These are phyloP conservation scores for Raffaelea arxii DNA, from an alignment of 2,329 filamentous ascomycete species.

Conservation along the genomic window DNA sequence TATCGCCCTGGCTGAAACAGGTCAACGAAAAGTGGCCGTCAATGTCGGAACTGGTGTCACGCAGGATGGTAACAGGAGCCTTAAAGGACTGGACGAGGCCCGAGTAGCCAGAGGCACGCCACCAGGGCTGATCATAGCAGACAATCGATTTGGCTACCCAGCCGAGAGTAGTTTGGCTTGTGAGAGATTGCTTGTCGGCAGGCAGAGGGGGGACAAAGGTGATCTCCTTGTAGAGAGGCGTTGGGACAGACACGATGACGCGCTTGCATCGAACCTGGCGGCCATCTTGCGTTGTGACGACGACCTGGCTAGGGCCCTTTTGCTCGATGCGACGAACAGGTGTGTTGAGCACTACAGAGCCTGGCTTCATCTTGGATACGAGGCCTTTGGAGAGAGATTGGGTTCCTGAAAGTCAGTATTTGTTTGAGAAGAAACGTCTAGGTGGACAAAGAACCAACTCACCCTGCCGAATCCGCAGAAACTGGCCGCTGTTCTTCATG, in stretches of 20 bases:
- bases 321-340: constrained; percentile 4
- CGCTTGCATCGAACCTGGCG: background rate
- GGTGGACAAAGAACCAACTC: background rate
- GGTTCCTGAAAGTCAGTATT: constrained; percentile 20
- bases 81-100: constrained; percentile 22
- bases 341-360: constrained; percentile 1
- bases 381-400: constrained; percentile 19
- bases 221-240: constrained; percentile 20
- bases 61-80: constrained; percentile 1
- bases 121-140: constrained; percentile 28
- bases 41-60: constrained; percentile 6
- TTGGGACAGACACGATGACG: constrained; percentile 10
- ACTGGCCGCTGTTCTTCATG: constrained; percentile 39
- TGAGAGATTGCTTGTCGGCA: constrained; percentile 16
- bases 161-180: constrained; percentile 27
- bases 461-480: constrained; percentile 35
- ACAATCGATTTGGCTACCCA: constrained; percentile 43
- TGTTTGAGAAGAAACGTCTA: background rate
- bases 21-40: constrained; percentile 24
- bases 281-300: background rate
- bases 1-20: constrained; percentile 29
- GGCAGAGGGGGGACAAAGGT: constrained; percentile 34
- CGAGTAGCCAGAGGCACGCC: constrained; percentile 27
- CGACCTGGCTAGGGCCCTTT: background rate
- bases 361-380: background rate